A percentile compares a stretch with the other conserved stretches of the same genome.
phyloP scores from a whole-genome alignment of 345 rosid species.

The Eucalyptus lansdowneana region DNA sequence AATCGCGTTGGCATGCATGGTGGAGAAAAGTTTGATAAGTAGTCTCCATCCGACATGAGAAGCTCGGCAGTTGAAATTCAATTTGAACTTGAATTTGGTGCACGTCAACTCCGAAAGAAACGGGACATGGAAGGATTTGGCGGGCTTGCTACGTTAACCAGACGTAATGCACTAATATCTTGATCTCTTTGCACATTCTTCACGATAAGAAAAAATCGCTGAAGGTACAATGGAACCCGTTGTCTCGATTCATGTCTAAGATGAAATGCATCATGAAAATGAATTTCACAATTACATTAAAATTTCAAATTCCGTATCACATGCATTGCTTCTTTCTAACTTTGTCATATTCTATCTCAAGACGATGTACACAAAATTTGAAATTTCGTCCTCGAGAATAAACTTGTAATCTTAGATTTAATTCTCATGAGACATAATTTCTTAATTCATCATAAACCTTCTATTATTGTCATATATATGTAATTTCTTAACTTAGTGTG shows the following conservation, averaged over 20 bases:
- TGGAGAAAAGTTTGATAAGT: not conserved
- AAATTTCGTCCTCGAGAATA: not conserved
- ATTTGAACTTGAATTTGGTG: not conserved
- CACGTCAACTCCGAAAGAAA: not conserved
- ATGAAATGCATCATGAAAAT: not conserved
- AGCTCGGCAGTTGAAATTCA: not conserved
- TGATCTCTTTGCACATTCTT: not conserved
- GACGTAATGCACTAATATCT: not conserved
- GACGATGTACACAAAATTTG: not conserved
- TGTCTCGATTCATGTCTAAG: not conserved
- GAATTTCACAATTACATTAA: not conserved
- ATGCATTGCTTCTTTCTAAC: not conserved
- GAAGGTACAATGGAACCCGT: not conserved
- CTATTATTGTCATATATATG: not conserved
- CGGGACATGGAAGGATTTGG: not conserved
- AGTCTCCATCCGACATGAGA: not conserved
- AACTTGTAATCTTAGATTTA: not conserved
- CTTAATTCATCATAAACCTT: not conserved
- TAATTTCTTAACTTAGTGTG: not conserved
- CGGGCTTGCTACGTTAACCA: not conserved
- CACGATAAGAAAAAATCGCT: not conserved
- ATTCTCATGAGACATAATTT: not conserved
- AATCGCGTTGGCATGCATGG: not conserved
- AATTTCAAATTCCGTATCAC: not conserved
- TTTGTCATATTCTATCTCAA: not conserved